Evolutionary conservation across 306 rosid genomes (phyloP).

Genomic region (Inga oerstediana): DNA sequence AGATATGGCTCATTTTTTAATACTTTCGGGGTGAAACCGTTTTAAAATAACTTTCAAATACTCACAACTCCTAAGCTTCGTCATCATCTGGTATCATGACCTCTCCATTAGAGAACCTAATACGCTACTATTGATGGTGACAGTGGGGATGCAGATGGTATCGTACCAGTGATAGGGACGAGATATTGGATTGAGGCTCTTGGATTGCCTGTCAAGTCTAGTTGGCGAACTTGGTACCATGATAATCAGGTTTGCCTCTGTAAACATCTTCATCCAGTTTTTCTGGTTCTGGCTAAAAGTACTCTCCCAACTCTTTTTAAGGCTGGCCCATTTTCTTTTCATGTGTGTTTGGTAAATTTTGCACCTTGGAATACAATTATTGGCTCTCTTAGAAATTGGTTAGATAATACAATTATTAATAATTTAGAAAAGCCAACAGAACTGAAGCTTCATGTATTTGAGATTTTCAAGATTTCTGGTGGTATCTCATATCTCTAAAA

Average conservation of each 20-base stretch:
- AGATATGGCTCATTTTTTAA: no score
- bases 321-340: no score
- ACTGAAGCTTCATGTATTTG: not conserved
- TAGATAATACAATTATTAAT: not conserved
- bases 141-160: conserved; percentile 65
- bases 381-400: not conserved
- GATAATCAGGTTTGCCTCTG: conserved; percentile 40
- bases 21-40: no score
- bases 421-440: not conserved
- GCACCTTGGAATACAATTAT: not conserved
- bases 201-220: conserved; percentile 47
- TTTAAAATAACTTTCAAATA: no score
- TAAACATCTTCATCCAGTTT: not conserved
- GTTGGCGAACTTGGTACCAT: conserved; percentile 58
- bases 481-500: not conserved
- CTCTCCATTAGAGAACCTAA: not conserved
- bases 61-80: not conserved
- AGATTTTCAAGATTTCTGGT: not conserved
- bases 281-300: not conserved
- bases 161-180: conserved; percentile 56
- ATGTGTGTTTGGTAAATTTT: not conserved
- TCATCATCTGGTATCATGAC: conserved; percentile 25
- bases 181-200: conserved; percentile 58
- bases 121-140: not conserved
- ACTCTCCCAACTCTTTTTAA: not conserved